A percentile compares a stretch with the other conserved stretches of the same genome.
phyloP scores from a whole-genome alignment of 345 rosid genomes.

The Camelina hispida region DNA sequence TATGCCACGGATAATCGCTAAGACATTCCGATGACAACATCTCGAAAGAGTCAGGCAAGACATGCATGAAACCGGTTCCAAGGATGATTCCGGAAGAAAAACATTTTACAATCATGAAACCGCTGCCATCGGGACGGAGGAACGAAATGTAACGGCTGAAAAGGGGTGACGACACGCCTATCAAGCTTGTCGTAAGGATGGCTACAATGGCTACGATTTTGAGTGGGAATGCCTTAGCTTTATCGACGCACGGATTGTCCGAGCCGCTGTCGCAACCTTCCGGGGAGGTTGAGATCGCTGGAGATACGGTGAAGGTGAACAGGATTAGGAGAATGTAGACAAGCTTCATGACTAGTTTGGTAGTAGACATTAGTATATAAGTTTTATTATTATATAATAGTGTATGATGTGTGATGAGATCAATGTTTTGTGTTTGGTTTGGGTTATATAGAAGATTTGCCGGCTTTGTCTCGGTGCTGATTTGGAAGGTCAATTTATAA shows the following conservation, averaged over 20 bases:
- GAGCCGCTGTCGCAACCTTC: constrained; percentile 37
- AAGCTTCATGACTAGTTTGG: constrained; percentile 25
- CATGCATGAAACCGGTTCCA: constrained; percentile 89
- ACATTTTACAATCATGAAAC: constrained; percentile 63
- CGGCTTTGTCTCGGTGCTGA: constrained; percentile 30
- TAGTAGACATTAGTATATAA: constrained; percentile 24
- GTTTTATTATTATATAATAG: neutral
- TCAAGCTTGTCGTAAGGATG: constrained; percentile 60
- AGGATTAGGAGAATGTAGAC: constrained; percentile 33
- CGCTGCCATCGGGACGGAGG: constrained; percentile 54
- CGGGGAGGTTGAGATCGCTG: constrained; percentile 28
- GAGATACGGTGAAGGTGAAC: constrained; percentile 33
- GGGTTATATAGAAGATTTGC: constrained; percentile 40
- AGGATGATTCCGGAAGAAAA: constrained; percentile 82
- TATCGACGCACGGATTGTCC: constrained; percentile 49
- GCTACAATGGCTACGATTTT: constrained; percentile 65
- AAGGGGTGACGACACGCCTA: constrained; percentile 68
- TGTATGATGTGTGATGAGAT: constrained; percentile 16
- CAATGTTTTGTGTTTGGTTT: constrained; percentile 23
- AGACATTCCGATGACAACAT: constrained; percentile 65
- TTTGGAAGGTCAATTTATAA: constrained; percentile 26
- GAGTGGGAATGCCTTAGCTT: constrained; percentile 56
- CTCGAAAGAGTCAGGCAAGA: constrained; percentile 80
- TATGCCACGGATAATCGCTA: constrained; percentile 74
- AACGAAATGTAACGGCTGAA: constrained; percentile 59